Evolutionary conservation across 257 asterid species (phyloP), one percentile per base, ranked within the genome.

Genomic region (Penstemon davidsonii): DNA sequence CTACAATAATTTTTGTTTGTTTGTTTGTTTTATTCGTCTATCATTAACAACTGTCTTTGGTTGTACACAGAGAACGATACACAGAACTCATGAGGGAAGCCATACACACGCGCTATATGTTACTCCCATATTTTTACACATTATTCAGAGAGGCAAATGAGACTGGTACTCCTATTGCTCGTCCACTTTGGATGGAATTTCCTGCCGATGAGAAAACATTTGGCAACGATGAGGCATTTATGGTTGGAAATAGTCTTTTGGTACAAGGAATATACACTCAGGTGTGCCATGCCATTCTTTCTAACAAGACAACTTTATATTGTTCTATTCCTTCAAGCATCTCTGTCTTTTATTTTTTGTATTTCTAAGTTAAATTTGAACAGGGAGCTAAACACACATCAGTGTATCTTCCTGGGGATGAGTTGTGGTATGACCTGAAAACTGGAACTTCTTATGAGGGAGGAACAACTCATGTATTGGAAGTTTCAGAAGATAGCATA

Each of bases 161-260:
- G 64, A 88, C 75, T 59, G 97, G 99, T 62, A 66, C 80, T 75
- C 99, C 99, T 46, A 95, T 94, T 55, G 79, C 80, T 6, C 99
- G 99, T 39, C 96, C 99, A 44, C 96, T 94, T 58, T 94, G 96
- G 96, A 94, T 94, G 97, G 99, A 94, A 63, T 94, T 88, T 80
- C 97, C 99, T 60, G 49, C 77, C 62, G 99, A 94, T 61, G 96
- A 85, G 78, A 85, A 85, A 55, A 81, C 96, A 45, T 94, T 82
- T 76, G 77, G 84, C 83, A 88, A 82, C 44, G 99, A 94, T 59
- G 99, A 91, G 79, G 96, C 99, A 59, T 91, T 94, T 78, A 91
- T 94, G 97, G 95, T 94, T 56, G 99, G 99, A 36, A 81, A 81
- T 78, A 78, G 93, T 83, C 81, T 94, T 69, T 81, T 94, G 80